Conservation (phyloP, 176 grass and related monocot species). For the Triticum turgidum region DNA sequence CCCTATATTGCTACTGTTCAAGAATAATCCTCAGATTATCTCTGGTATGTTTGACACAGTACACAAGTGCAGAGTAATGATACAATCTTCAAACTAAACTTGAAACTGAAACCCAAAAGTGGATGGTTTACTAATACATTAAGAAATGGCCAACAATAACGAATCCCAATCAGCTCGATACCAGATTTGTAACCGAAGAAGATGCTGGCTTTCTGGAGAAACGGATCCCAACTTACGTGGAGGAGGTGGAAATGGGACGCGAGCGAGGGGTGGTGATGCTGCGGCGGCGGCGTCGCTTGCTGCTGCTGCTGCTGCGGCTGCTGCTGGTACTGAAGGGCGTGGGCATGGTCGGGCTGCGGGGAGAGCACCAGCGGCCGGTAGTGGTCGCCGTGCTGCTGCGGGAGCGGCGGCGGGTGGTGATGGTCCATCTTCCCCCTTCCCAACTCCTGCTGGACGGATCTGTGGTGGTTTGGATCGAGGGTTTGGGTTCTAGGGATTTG, state of each 20-base stretch:
- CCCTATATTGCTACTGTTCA: background rate
- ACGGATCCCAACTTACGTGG: slow-evolving; percentile 28
- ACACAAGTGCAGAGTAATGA: too few species aligned
- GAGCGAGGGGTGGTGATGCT: slow-evolving; percentile 47
- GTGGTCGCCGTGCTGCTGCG: slow-evolving; percentile 34
- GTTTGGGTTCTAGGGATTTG: background rate
- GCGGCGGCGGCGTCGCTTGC: slow-evolving; percentile 22
- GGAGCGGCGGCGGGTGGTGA: slow-evolving; percentile 28
- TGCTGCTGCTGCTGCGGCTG: slow-evolving; percentile 24
- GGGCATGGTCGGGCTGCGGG: slow-evolving; percentile 43
- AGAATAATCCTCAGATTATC: background rate
- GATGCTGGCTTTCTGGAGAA: background rate
- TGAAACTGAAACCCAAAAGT: background rate
- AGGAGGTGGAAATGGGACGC: slow-evolving; percentile 66
- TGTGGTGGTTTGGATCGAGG: background rate
- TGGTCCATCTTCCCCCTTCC: slow-evolving; percentile 31
- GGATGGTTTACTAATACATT: background rate
- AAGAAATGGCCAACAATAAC: background rate
- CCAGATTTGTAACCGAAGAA: background rate
- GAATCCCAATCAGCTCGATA: background rate
- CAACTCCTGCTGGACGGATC: background rate
- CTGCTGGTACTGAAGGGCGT: slow-evolving; percentile 38
- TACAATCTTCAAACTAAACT: background rate
- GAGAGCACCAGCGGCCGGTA: slow-evolving; percentile 40
- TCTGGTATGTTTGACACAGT: background rate